Evolutionary conservation across 1,284 basidiomycete genomes (phyloP), one percentile per base, ranked within the genome.

Genomic region (Cerioporus squamosus): DNA sequence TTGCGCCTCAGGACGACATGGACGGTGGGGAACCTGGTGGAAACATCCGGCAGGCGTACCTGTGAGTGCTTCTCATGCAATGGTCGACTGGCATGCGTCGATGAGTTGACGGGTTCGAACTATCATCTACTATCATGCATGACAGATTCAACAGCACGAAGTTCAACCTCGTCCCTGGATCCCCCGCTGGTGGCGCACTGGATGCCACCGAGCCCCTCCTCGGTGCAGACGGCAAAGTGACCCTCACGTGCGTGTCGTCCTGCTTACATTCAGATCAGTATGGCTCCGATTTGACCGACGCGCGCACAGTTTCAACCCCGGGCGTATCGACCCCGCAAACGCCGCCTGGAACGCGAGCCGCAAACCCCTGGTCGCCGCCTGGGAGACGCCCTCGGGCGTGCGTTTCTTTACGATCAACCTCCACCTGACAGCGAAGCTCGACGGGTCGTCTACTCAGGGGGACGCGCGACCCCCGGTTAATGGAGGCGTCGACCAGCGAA

Each of bases 11-110:
- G 18, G 75, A 86, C 64, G 75, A 75, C 24, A 68, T 80, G 64
- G 86, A 87, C 65, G 86, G 86, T 20, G 86, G 86, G 7, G 65
- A 80, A 61, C 81, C 82, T 9, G 86, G 86, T 20, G 86, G 85
- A 33, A 88, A 88, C 66, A 88, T 88, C 61, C 76, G 85, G 44
- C 76, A 77, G 46, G 85, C 81, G 15, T 86, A 80, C 65, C 63
- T 86, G 79, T 83, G 63, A 62, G 77, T 44, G 17, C 40, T 42
- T 42, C n/a, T 10, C 26, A 40, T 14, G 22, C 20, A 36, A 5
- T n/a, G 17, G 24, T 48, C 33, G 18, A 18, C 9, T 42, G 23
- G 45, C 22, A 9, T 12, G 8, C 8, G 18, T 24, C 43, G 44
- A 14, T 8, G 26, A 8, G 26, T 8, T 26, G 26, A 26, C 26